These are phyloP conservation scores for Metschnikowia arizonensis DNA, from an alignment of 805 yeast genomes.

Conservation along the genomic window DNA sequence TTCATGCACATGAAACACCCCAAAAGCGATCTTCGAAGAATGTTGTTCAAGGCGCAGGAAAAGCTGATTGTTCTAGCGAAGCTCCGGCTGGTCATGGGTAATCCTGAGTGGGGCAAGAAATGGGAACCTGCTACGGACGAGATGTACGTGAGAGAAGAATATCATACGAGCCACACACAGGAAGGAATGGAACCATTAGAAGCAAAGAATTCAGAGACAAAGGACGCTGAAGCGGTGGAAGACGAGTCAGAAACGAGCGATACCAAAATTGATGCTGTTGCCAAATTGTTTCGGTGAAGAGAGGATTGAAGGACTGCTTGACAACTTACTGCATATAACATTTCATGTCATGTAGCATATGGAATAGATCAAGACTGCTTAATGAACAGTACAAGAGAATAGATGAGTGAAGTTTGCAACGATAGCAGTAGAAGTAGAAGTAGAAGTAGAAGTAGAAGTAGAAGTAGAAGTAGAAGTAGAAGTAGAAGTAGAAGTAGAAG, in stretches of 20 bases:
- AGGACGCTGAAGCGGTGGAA: background rate
- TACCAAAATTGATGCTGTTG: slow-evolving; percentile 16
- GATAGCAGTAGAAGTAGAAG: no score
- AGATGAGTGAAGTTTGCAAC: no score
- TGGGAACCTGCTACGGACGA: slow-evolving; percentile 17
- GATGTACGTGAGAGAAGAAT: slow-evolving; percentile 5
- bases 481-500: no score
- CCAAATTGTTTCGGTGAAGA: slow-evolving; percentile 12
- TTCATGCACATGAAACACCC: slow-evolving; percentile 77
- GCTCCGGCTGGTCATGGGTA: slow-evolving; percentile 13
- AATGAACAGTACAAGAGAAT: no score
- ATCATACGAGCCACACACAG: background rate
- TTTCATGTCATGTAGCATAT: no score
- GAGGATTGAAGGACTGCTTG: background rate
- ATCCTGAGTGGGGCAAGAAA: slow-evolving; percentile 16
- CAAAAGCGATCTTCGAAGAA: slow-evolving; percentile 35
- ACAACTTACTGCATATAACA: no score
- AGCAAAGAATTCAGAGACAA: background rate
- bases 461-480: no score
- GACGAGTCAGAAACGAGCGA: slow-evolving; percentile 2
- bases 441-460: no score
- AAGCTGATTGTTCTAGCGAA: slow-evolving; percentile 21
- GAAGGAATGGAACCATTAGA: background rate
- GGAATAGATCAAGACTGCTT: no score
- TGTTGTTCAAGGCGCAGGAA: slow-evolving; percentile 38